Percentiles rank a stretch among this genome's conserved stretches.
Evolutionary conservation across 306 rosid genomes (phyloP).

Genomic region (Hylodesmum podocarpum): DNA sequence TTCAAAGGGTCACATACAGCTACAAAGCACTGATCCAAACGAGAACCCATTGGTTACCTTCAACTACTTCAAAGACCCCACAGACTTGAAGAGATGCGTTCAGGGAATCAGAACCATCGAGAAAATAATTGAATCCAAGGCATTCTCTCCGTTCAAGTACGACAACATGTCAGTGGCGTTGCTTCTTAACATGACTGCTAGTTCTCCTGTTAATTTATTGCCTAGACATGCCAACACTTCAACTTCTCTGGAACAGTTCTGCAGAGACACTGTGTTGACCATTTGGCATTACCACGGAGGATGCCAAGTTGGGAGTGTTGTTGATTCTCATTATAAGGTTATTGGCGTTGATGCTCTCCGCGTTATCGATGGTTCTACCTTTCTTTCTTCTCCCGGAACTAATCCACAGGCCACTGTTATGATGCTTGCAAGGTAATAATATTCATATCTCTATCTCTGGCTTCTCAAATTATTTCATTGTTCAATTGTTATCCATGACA

Average conservation of each 20-base stretch:
- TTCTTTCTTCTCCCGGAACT: conserved; percentile 71
- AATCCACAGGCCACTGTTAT: conserved; percentile 87
- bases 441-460: no score
- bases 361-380: conserved; percentile 83
- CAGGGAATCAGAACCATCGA: conserved; percentile 52
- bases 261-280: conserved; percentile 74
- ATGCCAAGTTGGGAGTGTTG: conserved; percentile 67
- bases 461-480: no score
- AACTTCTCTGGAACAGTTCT: conserved; percentile 59
- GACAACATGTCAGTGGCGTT: conserved; percentile 18
- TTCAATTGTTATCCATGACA: no score
- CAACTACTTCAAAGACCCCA: conserved; percentile 66
- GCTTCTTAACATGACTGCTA: conserved; percentile 52
- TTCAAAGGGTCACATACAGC: conserved; percentile 66
- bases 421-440: conserved; percentile 75
- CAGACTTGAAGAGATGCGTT: conserved; percentile 63
- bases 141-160: conserved; percentile 54
- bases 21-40: conserved; percentile 50
- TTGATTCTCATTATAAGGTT: conserved; percentile 59
- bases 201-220: conserved; percentile 56
- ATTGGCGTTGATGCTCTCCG: conserved; percentile 61
- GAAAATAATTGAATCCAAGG: conserved; percentile 46
- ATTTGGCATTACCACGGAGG: conserved; percentile 95
- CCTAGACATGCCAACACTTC: conserved; percentile 54
- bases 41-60: conserved; percentile 74